Evolutionary conservation across 2,329 filamentous ascomycete species (phyloP), one percentile per base, ranked within the genome.

Genomic region (Atkinsonella texensis): DNA sequence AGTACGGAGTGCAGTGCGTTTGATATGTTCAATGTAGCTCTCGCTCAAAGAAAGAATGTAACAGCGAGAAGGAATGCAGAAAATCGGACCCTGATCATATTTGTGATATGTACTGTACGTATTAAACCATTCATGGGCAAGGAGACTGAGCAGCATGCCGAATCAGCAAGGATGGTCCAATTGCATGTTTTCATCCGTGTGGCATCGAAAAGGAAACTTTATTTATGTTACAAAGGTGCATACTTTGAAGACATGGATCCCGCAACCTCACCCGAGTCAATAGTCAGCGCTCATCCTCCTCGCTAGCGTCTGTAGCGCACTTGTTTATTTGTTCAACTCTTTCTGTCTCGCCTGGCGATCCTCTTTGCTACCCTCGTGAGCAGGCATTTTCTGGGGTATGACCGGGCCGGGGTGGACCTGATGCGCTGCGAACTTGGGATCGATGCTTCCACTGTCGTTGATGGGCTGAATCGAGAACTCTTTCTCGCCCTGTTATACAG

Each of bases 291-390:
- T 28, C 28, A 8, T 28, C 7, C 28, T 28, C 28, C 28, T 28
- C 28, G 28, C 28, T 8, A 28, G 28, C 28, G 28, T 28, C 28
- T 28, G 28, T 8, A 28, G 7, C 44, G 23, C 17, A 33, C 7
- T n/a, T 10, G 4, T 40, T 54, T 58, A 58, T 62, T 84, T 80
- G 72, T 87, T 87, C 65, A 88, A 60, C 60, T 79, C 79, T 63
- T 81, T 71, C 54, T 80, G 81, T 65, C 79, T 82, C 12, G 76
- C 80, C 60, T 75, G 71, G 50, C 84, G 77, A 61, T 88, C 84
- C 64, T 85, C 83, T 68, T 84, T 85, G 53, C 76, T 80, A 15
- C 79, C 81, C 68, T 83, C 79, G 48, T 75, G 63, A 35, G 67
- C 67, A 15, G 74, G 73, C 68, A 81, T 74, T 54, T 75, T 70